A percentile compares a stretch with the other conserved stretches of the same genome.
Conservation (phyloP, 2,329 filamentous ascomycete species). For the Neocatenulostroma microsporum region DNA sequence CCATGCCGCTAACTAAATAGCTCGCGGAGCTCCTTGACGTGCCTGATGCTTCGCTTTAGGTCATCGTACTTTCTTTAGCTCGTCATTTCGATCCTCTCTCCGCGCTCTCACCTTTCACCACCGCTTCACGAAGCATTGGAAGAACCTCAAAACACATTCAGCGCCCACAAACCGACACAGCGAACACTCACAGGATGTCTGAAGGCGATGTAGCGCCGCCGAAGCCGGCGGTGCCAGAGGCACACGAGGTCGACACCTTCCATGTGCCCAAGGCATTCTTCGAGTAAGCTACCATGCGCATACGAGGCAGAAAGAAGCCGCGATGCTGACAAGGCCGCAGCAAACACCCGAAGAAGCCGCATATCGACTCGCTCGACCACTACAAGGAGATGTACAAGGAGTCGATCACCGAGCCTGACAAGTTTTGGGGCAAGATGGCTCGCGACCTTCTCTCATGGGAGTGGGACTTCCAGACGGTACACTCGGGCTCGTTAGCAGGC, state of each 20-base stretch:
- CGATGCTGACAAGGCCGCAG: slow-evolving; percentile 27
- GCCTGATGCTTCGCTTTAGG: background rate
- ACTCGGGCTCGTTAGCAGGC: slow-evolving; percentile 63
- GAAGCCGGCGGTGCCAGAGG: slow-evolving; percentile 60
- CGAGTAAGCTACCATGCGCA: slow-evolving; percentile 27
- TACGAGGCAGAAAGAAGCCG: slow-evolving; percentile 9
- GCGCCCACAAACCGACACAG: background rate
- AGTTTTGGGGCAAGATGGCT: slow-evolving; percentile 82
- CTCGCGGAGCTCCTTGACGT: slow-evolving; percentile 6
- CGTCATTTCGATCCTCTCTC: slow-evolving; percentile 1
- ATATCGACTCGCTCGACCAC: slow-evolving; percentile 52
- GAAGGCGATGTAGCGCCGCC: slow-evolving; percentile 36
- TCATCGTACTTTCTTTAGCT: slow-evolving; percentile 2
- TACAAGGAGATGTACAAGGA: slow-evolving; percentile 63
- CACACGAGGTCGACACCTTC: slow-evolving; percentile 67
- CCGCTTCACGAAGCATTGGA: slow-evolving; percentile 1
- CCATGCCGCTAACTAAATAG: slow-evolving; percentile 10
- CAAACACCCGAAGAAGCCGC: slow-evolving; percentile 55
- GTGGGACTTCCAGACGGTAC: slow-evolving; percentile 83
- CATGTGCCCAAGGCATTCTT: slow-evolving; percentile 52
- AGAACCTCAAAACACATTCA: background rate
- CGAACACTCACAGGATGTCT: slow-evolving; percentile 33
- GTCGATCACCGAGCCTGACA: slow-evolving; percentile 80
- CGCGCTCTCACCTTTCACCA: background rate
- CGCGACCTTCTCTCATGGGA: slow-evolving; percentile 88